Base-by-base conservation (phyloP, 768 basidiomycete species). In the Mycena pura region DNA sequence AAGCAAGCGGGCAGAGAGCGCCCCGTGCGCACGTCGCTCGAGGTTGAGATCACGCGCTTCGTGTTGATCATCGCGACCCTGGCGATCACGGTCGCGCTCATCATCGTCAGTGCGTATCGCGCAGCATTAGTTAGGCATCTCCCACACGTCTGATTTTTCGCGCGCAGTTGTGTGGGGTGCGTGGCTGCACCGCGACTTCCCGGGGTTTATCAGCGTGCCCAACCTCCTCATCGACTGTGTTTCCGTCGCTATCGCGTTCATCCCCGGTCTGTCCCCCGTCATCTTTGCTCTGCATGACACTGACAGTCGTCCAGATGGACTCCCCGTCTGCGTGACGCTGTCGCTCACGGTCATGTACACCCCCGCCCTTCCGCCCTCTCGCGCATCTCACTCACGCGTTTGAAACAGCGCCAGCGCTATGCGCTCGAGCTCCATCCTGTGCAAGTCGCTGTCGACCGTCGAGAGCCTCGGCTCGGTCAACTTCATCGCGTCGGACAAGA, bases 311-410 rank as follows among this genome's bases (percentile, higher is more conserved):
- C 27, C 78, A 79, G 3, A 78, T 78, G 68, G 22, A 29, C 40
- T 39, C 31, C 76, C 77, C 4, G 73, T 80, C 31, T 74, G 80
- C 51, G 82, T 80, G 11, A 79, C 84, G 32, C 73, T 87, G 66
- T 83, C 84, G 3, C 77, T 87, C 40, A 88, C 86, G 13, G 77
- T 88, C 72, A 84, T 86, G n/a, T n/a, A n/a, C n/a, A n/a, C n/a
- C n/a, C n/a, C n/a, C n/a, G n/a, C n/a, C n/a, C n/a, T n/a, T n/a
- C n/a, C n/a, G n/a, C n/a, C n/a, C n/a, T n/a, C n/a, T n/a, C n/a
- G n/a, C n/a, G n/a, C n/a, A n/a, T n/a, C n/a, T n/a, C n/a, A n/a
- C n/a, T n/a, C n/a, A n/a, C n/a, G n/a, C n/a, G n/a, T n/a, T n/a
- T n/a, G n/a, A n/a, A n/a, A n/a, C n/a, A n/a, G n/a, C n/a, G n/a